Conservation (phyloP, 1,284 basidiomycete genomes). For the Austroboletus novae-zelandiae region DNA sequence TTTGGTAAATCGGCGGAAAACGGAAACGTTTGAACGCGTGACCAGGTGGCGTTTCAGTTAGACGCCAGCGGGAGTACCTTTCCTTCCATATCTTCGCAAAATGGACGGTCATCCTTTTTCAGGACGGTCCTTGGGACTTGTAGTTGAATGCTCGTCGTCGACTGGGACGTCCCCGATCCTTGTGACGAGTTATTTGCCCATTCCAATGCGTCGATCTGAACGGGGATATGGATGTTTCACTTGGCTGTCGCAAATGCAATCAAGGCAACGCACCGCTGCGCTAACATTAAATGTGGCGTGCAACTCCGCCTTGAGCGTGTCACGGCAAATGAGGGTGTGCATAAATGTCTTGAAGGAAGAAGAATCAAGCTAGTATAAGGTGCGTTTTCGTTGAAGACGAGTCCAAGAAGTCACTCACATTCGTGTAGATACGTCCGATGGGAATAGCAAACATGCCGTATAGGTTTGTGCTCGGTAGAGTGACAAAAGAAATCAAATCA, state of each 20-base stretch:
- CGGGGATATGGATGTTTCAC: neutral
- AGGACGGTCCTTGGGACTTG: neutral
- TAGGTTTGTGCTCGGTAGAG: constrained; percentile 22
- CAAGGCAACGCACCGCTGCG: neutral
- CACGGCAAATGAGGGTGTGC: constrained; percentile 16
- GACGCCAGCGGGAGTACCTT: neutral
- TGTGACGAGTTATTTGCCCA: neutral
- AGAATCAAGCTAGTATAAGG: neutral
- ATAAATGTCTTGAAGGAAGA: constrained; percentile 11
- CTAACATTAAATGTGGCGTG: neutral
- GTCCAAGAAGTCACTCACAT: constrained; percentile 17
- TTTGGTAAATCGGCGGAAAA: neutral
- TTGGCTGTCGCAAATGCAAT: too few relatives aligned
- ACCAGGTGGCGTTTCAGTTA: neutral
- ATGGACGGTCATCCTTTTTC: neutral
- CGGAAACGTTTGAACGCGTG: neutral
- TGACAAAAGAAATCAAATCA: constrained; percentile 41
- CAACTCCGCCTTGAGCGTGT: constrained; percentile 7
- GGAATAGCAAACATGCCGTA: constrained; percentile 34
- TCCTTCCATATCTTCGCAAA: neutral
- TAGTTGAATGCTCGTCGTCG: neutral
- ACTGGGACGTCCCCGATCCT: neutral
- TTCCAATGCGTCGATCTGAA: neutral
- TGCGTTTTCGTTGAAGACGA: neutral
- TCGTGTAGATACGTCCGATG: constrained; percentile 36